Conservation (phyloP, 495 filamentous ascomycete species). For the Talaromyces stipitatus region DNA sequence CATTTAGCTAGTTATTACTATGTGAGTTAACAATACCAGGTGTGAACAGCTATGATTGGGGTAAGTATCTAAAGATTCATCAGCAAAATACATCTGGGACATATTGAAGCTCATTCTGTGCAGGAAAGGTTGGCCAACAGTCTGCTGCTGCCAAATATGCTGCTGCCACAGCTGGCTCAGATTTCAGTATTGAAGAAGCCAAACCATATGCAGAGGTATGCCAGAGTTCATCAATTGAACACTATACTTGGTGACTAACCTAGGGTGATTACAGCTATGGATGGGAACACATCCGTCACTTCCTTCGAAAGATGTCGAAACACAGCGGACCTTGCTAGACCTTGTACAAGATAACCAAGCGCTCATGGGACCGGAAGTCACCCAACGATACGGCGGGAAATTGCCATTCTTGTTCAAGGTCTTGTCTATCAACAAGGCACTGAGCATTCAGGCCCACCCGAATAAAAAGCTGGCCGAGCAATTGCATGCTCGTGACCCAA, state of each 20-base stretch:
- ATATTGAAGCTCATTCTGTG: conserved; percentile 10
- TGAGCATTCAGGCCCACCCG: conserved; percentile 95
- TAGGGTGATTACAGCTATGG: conserved; percentile 61
- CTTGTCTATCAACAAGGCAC: conserved; percentile 83
- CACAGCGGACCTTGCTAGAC: conserved; percentile 81
- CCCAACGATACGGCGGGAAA: conserved; percentile 64
- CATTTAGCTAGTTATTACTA: neutral
- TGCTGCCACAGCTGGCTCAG: conserved; percentile 60
- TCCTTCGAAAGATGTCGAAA: conserved; percentile 80
- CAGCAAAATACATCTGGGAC: conserved; percentile 2
- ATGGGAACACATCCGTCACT: conserved; percentile 98
- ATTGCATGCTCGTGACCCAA: conserved; percentile 75
- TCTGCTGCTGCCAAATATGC: conserved; percentile 72
- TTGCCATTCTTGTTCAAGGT: conserved; percentile 98
- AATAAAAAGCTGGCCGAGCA: conserved; percentile 95
- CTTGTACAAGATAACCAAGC: conserved; percentile 82
- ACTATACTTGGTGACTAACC: neutral
- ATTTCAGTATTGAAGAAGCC: conserved; percentile 69
- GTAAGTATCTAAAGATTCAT: conserved; percentile 30
- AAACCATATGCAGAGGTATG: conserved; percentile 78
- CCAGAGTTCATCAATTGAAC: conserved; percentile 15
- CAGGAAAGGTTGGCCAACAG: conserved; percentile 65
- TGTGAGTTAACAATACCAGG: conserved; percentile 34
- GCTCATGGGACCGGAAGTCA: conserved; percentile 65
- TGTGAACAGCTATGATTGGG: conserved; percentile 98